A percentile compares a stretch with the other conserved stretches of the same genome.
Conservation (phyloP, 1,284 basidiomycete species). For the Pseudozyma sp. region DNA sequence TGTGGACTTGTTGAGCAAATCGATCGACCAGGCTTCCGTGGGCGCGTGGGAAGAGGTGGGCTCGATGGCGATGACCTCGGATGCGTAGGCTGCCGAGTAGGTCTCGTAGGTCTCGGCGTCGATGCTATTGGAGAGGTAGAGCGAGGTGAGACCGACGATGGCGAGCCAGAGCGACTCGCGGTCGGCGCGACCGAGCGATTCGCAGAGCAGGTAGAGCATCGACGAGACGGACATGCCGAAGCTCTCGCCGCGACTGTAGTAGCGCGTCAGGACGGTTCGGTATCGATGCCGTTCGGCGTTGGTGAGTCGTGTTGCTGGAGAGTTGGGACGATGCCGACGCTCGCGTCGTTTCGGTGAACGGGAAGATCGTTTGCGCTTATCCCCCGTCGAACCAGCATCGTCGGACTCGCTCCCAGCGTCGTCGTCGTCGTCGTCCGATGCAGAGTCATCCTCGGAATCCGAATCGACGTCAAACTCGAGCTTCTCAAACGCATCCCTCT, state of each 20-base stretch:
- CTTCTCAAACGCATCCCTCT: constrained; percentile 60
- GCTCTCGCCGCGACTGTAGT: constrained; percentile 87
- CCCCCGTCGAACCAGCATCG: constrained; percentile 32
- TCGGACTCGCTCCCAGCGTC: constrained; percentile 59
- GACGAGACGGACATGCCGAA: constrained; percentile 89
- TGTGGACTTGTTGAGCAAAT: constrained; percentile 14
- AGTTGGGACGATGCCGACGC: constrained; percentile 5
- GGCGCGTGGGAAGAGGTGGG: constrained; percentile 6
- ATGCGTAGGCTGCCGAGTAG: constrained; percentile 55
- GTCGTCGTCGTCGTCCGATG: constrained; percentile 72
- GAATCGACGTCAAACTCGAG: constrained; percentile 63
- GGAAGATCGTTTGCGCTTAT: constrained; percentile 28
- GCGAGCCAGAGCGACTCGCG: constrained; percentile 94
- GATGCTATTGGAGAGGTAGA: constrained; percentile 88
- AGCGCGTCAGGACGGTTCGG: constrained; percentile 68
- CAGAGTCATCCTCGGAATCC: constrained; percentile 74
- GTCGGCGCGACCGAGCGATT: constrained; percentile 86
- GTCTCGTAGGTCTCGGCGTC: constrained; percentile 85
- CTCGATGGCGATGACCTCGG: constrained; percentile 60
- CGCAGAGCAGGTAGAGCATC: constrained; percentile 89
- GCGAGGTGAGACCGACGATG: constrained; percentile 91
- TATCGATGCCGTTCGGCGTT: constrained; percentile 50
- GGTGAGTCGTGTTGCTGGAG: constrained; percentile 21
- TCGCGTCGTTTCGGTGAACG: constrained; percentile 15
- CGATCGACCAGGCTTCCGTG: constrained; percentile 34